Evolutionary conservation across 1,139 yeast genomes (phyloP).

Genomic region (Hyphopichia fennica): DNA sequence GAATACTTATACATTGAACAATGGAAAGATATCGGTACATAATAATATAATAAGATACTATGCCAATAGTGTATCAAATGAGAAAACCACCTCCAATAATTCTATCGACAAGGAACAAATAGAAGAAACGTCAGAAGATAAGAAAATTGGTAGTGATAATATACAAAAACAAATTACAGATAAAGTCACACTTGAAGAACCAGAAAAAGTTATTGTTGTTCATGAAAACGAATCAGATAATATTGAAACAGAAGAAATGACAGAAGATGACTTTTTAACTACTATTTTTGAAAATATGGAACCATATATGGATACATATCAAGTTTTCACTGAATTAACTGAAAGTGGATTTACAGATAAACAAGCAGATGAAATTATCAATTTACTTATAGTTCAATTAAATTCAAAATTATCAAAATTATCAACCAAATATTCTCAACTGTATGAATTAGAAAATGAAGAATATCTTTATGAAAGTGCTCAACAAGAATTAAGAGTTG

Average conservation of each 20-base stretch:
- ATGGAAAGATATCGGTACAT: no score
- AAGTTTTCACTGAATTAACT: slow-evolving; percentile 40
- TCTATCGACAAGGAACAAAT: no score
- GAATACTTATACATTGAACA: no score
- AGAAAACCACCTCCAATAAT: no score
- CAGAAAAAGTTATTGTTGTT: background rate
- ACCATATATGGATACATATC: slow-evolving; percentile 54
- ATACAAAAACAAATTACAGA: background rate
- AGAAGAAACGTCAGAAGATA: no score
- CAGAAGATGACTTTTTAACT: slow-evolving; percentile 23
- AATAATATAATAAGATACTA: no score
- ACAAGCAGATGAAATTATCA: slow-evolving; percentile 56
- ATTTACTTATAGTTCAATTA: slow-evolving; percentile 49
- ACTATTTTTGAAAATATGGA: slow-evolving; percentile 44
- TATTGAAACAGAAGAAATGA: slow-evolving; percentile 6
- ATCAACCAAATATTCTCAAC: slow-evolving; percentile 59
- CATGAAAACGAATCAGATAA: slow-evolving; percentile 1
- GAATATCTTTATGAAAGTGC: slow-evolving; percentile 90
- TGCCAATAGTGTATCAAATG: no score
- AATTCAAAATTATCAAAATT: slow-evolving; percentile 57
- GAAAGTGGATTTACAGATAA: slow-evolving; percentile 50
- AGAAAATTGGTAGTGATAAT: no score
- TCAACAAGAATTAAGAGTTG: slow-evolving; percentile 81
- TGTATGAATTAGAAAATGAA: slow-evolving; percentile 79
- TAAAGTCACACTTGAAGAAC: background rate